Percentiles rank a stretch among this genome's conserved stretches.
Evolutionary conservation across 495 filamentous ascomycete species (phyloP).

Genomic region (Podospora australis): DNA sequence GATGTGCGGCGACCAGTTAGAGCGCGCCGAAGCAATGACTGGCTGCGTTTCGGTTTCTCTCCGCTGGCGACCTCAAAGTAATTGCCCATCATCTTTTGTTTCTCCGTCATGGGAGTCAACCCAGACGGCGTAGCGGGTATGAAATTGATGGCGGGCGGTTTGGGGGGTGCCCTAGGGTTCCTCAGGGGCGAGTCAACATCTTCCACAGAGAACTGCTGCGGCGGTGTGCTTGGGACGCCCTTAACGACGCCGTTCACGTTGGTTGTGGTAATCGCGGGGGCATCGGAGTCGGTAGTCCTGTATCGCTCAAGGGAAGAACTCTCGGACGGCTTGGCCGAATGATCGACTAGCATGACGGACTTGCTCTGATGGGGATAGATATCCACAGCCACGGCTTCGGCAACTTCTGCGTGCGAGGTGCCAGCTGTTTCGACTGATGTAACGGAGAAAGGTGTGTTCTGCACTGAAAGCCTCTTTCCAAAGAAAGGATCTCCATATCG

Average conservation of each 20-base stretch:
- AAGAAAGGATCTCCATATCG: conserved; percentile 49
- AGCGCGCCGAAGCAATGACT: conserved; percentile 52
- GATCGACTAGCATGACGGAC: conserved; percentile 70
- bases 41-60: conserved; percentile 36
- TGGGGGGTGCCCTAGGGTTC: conserved; percentile 63
- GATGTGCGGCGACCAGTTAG: conserved; percentile 46
- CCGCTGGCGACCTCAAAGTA: conserved; percentile 34
- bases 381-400: conserved; percentile 74
- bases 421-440: conserved; percentile 50
- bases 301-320: conserved; percentile 22
- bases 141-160: conserved; percentile 59
- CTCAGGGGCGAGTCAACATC: conserved; percentile 62
- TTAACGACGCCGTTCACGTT: conserved; percentile 29
- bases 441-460: conserved; percentile 53
- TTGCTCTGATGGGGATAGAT: conserved; percentile 85
- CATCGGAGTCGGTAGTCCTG: conserved; percentile 6
- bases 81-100: conserved; percentile 46
- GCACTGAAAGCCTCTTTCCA: conserved; percentile 45
- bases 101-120: conserved; percentile 47
- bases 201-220: conserved; percentile 42
- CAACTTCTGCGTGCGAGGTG: conserved; percentile 51
- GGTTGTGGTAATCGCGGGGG: conserved; percentile 29
- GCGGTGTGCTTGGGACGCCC: conserved; percentile 37
- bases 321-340: conserved; percentile 45
- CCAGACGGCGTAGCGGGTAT: conserved; percentile 65